Base-by-base conservation (phyloP, 2,329 filamentous ascomycete genomes). In the Exophiala calicioides region DNA sequence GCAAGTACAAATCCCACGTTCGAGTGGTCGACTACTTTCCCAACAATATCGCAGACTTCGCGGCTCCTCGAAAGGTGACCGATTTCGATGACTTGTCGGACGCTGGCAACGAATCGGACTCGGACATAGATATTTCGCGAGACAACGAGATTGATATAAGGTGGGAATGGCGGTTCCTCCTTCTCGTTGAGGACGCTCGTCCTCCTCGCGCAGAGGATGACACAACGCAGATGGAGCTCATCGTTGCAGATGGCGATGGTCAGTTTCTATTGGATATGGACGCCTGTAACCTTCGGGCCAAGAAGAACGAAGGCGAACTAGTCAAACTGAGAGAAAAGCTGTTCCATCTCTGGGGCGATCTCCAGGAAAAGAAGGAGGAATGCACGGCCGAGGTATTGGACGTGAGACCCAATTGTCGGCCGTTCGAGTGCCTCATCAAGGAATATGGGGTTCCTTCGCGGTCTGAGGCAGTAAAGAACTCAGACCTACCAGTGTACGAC, bases 11-110 rank as follows among this genome's bases (percentile, higher is more conserved):
- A 35, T 44, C 42, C 21, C 73, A 81, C 16, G 83, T 88, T 26
- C 84, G 88, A n/a, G 84, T 95, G 1, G 77, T 95, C 26, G 88
- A 95, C 67, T 96, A 87, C 64, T 80, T 77, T 47, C 91, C 91
- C 0, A 68, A 74, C 2, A 74, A 75, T 1, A 69, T 96, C 1
- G 78, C 82, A 53, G 80, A 91, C 47, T 96, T 96, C 63, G 73
- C 85, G 3, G 59, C 73, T 31, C 66, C 65, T 21, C 72, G 72
- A 44, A 71, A 68, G 30, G 71, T 70, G 2, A 68, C 65, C 15
- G 75, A 82, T 20, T 77, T 69, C 38, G 76, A 79, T 26, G 56
- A 68, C 0, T 66, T 85, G 9, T 77, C 75, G 15, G 63, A 63
- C 21, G 49, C 56, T 41, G 60, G 60, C 29, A 60, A 64, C 4